A percentile compares a stretch with the other conserved stretches of the same genome.
phyloP scores from a whole-genome alignment of 2,329 filamentous ascomycete genomes.

The Pyrenochaeta sp. region DNA sequence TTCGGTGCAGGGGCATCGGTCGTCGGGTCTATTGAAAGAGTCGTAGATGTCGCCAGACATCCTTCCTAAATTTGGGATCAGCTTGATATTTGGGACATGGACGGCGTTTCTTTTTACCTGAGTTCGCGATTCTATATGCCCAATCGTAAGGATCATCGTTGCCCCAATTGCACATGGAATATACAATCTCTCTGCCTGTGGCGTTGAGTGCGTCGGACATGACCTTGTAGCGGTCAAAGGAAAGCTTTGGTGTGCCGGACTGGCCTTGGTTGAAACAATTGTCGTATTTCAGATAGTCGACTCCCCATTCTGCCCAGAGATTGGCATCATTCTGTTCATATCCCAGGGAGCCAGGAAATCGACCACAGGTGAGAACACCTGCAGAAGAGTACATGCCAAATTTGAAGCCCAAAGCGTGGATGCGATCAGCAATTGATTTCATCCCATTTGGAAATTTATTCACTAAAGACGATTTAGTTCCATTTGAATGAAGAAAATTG shows the following conservation, averaged over 20 bases:
- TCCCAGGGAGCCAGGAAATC: slow-evolving; percentile 55
- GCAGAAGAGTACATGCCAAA: slow-evolving; percentile 63
- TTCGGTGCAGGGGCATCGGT: slow-evolving; percentile 52
- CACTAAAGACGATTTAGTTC: slow-evolving; percentile 10
- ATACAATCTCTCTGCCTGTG: slow-evolving; percentile 55
- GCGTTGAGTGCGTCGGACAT: slow-evolving; percentile 59
- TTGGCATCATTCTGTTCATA: slow-evolving; percentile 62
- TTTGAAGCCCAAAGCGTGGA: slow-evolving; percentile 58
- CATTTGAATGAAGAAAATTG: background rate
- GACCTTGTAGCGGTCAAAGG: slow-evolving; percentile 56
- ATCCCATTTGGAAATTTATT: slow-evolving; percentile 56
- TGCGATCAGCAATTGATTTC: slow-evolving; percentile 53
- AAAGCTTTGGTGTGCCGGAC: slow-evolving; percentile 55
- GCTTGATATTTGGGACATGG: no score
- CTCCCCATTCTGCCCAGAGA: slow-evolving; percentile 60
- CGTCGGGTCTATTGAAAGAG: slow-evolving; percentile 54
- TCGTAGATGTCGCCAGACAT: slow-evolving; percentile 59
- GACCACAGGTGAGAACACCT: slow-evolving; percentile 52
- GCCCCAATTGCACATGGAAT: slow-evolving; percentile 61
- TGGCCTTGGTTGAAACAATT: slow-evolving; percentile 65
- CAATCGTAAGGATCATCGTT: slow-evolving; percentile 56
- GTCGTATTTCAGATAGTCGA: slow-evolving; percentile 60
- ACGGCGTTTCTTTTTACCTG: no score
- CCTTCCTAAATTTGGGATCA: no score
- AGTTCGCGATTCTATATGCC: slow-evolving; percentile 58